Base-by-base conservation (phyloP, 345 rosid genomes). In the Kernera saxatilis region DNA sequence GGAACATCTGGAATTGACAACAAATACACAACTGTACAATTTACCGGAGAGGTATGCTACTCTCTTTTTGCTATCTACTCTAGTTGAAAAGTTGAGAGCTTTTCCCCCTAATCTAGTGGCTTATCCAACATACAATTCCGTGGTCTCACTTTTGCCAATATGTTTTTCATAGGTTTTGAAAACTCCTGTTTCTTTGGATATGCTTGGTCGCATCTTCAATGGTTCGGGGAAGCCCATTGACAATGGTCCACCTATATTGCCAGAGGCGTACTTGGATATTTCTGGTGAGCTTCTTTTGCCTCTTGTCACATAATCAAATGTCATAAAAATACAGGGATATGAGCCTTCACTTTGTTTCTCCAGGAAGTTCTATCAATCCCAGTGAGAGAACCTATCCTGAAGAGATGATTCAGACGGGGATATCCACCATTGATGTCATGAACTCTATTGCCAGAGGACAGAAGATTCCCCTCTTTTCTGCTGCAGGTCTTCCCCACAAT, bases 151-250 rank as follows among this genome's bases (percentile, higher is more conserved):
- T 43, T 43, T 27, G 8, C 52, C 67, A 11, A 12, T 22, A 12
- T 23, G 18, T 14, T 76, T 75, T 50, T 70, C 44, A 1, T 76
- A 88, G 97, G 95, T 91, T 70, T 60, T 91, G 77, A 91, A 91
- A 75, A 88, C 97, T 54, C 97, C 92, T 1, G 97, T 91, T 72
- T 86, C 97, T 13, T 36, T 83, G 87, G 97, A 91, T 82, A 91
- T 91, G 95, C 92, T 91, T 75, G 95, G 97, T 22, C 89, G 95
- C 67, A 88, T 91, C 60, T 91, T 88, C 70, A 91, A 91, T 83
- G 97, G 92, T 79, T 90, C 94, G 59, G 95, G 97, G 59, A 91
- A 88, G 72, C 95, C 95, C 55, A 91, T 91, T 70, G 97, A 91
- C 75, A 91, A 91, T 72, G 97, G 97, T 23, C 97, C 97, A 35